Conservation (phyloP, 108 stramenopile species). For the Seminavis robusta region DNA sequence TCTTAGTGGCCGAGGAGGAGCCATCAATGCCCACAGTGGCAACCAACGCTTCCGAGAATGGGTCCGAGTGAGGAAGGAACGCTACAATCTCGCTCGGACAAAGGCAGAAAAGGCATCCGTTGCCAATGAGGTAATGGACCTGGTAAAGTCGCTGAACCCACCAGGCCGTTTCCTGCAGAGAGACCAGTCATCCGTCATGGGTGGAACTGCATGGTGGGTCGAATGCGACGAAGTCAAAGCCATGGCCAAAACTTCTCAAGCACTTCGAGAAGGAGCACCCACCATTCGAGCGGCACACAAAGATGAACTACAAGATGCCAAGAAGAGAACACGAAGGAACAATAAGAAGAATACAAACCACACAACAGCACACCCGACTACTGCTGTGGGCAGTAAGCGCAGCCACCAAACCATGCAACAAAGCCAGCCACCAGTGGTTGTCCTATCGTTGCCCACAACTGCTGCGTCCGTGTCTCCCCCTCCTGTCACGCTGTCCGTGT, state of each 20-base stretch:
- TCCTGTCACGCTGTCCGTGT: too few species aligned
- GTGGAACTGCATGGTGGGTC: slow-evolving; percentile 50
- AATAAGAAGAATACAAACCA: not conserved
- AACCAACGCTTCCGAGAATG: slow-evolving; percentile 71
- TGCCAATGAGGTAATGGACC: slow-evolving; percentile 53
- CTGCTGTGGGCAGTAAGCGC: not conserved
- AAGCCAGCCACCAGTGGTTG: not conserved
- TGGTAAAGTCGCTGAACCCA: slow-evolving; percentile 41
- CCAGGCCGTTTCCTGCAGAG: slow-evolving; percentile 74
- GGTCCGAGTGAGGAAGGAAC: slow-evolving; percentile 60
- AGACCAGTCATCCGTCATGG: slow-evolving; percentile 12
- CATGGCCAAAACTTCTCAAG: slow-evolving; percentile 79
- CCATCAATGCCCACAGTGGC: slow-evolving; percentile 74
- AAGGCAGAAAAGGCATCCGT: slow-evolving; percentile 72
- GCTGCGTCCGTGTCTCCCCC: not conserved
- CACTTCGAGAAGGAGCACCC: slow-evolving; percentile 82
- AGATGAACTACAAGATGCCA: slow-evolving; percentile 6
- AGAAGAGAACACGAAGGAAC: slow-evolving; percentile 1
- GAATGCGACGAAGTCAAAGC: slow-evolving; percentile 67
- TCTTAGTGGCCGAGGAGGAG: slow-evolving; percentile 77
- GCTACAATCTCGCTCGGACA: slow-evolving; percentile 63
- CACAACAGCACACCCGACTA: not conserved
- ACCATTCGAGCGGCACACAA: slow-evolving; percentile 55
- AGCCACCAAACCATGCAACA: not conserved
- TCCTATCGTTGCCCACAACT: not conserved